phyloP scores from a whole-genome alignment of 805 yeast genomes.

The Nakazawaea ambrosiae region DNA sequence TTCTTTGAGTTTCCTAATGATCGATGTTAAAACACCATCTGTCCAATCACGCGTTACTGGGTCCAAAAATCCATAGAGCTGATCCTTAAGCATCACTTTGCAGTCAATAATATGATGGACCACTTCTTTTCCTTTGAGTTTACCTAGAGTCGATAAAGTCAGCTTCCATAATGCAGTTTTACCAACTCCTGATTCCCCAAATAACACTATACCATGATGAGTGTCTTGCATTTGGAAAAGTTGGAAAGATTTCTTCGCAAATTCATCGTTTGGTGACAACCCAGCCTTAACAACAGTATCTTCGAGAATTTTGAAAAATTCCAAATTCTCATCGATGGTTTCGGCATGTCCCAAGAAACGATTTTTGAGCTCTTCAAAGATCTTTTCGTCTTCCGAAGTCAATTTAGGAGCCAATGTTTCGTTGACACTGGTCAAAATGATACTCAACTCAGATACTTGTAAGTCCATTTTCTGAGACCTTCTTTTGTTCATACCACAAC shows the following conservation, averaged over 20 bases:
- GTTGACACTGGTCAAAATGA: slow-evolving; percentile 46
- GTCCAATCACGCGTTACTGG: slow-evolving; percentile 82
- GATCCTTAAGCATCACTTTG: slow-evolving; percentile 61
- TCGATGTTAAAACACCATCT: slow-evolving; percentile 75
- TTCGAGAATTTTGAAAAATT: slow-evolving; percentile 21
- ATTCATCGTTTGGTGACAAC: slow-evolving; percentile 16
- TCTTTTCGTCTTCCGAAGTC: slow-evolving; percentile 38
- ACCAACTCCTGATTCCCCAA: slow-evolving; percentile 73
- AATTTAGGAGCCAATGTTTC: slow-evolving; percentile 67
- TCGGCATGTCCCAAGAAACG: slow-evolving; percentile 21
- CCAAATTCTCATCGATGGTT: slow-evolving; percentile 18
- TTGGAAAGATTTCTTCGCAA: slow-evolving; percentile 54
- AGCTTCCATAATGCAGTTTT: slow-evolving; percentile 51
- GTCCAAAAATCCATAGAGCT: slow-evolving; percentile 67
- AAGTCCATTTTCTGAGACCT: not conserved
- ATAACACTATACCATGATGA: slow-evolving; percentile 76
- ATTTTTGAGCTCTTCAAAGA: slow-evolving; percentile 24
- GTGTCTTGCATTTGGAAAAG: slow-evolving; percentile 50
- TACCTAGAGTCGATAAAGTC: slow-evolving; percentile 37
- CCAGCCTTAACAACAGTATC: not conserved
- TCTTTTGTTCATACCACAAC: slow-evolving; percentile 46
- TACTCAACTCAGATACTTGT: slow-evolving; percentile 18
- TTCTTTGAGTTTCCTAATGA: slow-evolving; percentile 49
- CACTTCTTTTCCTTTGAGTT: slow-evolving; percentile 28
- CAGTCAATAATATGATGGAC: slow-evolving; percentile 55